Evolutionary conservation across 148 eudicot genomes (phyloP), one percentile per base, ranked within the genome.

Genomic region (Agrostemma githago): DNA sequence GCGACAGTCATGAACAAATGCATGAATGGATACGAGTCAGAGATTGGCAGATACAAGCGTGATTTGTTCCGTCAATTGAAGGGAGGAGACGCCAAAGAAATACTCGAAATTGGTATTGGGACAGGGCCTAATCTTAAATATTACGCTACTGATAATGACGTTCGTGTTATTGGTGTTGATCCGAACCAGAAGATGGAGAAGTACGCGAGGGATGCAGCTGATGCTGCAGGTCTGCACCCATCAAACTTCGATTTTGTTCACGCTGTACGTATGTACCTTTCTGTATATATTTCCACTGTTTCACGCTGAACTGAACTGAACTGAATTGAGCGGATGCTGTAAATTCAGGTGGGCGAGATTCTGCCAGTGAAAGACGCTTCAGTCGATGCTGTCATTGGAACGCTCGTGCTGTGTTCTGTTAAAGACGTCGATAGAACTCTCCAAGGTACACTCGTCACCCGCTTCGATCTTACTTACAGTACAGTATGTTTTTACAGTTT

Each of bases 331-430:
- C 34, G 57, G 41, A 10, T 51, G 58, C n/a, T 77, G 6, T 72
- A 76, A 56, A 54, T 83, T 66, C 84, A 93, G 98, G 96, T 93
- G 74, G 94, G 86, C 14, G 98, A 93, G 82, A 84, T 86, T 69
- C 88, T 93, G 82, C 98, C 98, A 7, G 17, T 93, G 68, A 62
- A 78, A 40, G 97, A 93, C 82, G 91, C 90, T 69, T 91, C 97
- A 26, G 82, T 93, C 73, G 97, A 93, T 81, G 95, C 91, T n/a
- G 97, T 93, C 74, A 80, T 93, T 73, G 98, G 97, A 70, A 88
- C 98, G 14, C 91, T 89, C 64, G 98, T 93, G 19, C 78, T 93
- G 44, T 93, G 98, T 85, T 93, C 98, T 71, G 97, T 93, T 39
- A 79, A 77, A 63, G 97, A 93, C 78, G 89, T 89, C 56, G 57